Conservation (phyloP, 1,284 basidiomycete genomes). For the Cryptococcus floricola region DNA sequence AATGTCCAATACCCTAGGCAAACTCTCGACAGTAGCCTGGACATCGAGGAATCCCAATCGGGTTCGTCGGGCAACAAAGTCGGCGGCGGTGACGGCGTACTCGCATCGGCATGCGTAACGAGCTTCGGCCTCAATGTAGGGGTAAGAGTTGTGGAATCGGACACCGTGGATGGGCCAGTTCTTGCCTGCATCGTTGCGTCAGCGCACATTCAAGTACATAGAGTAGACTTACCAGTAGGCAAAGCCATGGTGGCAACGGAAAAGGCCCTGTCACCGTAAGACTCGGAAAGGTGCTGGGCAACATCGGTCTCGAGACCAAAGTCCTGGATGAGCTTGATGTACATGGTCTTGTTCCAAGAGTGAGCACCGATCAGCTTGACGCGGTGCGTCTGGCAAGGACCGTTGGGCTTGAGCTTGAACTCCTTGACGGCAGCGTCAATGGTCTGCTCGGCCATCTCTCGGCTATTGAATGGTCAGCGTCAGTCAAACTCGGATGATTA, state of each 20-base stretch:
- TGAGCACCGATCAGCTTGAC: conserved; percentile 88
- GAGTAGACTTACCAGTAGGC: conserved; percentile 54
- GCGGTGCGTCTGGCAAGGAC: conserved; percentile 72
- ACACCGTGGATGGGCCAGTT: conserved; percentile 80
- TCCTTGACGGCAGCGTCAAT: conserved; percentile 82
- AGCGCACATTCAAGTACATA: background rate
- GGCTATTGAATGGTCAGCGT: conserved; percentile 32
- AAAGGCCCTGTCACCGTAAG: conserved; percentile 94
- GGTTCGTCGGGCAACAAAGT: conserved; percentile 87
- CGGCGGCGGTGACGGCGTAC: conserved; percentile 84
- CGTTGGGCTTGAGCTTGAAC: conserved; percentile 61
- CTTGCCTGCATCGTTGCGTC: background rate
- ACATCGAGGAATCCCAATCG: conserved; percentile 91
- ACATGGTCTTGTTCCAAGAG: conserved; percentile 94
- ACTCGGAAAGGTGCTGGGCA: conserved; percentile 83
- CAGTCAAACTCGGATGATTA: background rate
- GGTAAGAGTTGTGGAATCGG: conserved; percentile 70
- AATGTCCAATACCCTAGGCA: conserved; percentile 84
- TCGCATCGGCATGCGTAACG: conserved; percentile 86
- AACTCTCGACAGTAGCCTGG: conserved; percentile 74
- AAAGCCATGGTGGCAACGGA: conserved; percentile 78
- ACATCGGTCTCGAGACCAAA: conserved; percentile 89
- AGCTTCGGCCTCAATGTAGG: conserved; percentile 91
- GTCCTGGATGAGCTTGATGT: conserved; percentile 91
- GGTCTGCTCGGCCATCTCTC: conserved; percentile 94